Evolutionary conservation across 805 yeast genomes (phyloP).

Genomic region (Candida insectalens): DNA sequence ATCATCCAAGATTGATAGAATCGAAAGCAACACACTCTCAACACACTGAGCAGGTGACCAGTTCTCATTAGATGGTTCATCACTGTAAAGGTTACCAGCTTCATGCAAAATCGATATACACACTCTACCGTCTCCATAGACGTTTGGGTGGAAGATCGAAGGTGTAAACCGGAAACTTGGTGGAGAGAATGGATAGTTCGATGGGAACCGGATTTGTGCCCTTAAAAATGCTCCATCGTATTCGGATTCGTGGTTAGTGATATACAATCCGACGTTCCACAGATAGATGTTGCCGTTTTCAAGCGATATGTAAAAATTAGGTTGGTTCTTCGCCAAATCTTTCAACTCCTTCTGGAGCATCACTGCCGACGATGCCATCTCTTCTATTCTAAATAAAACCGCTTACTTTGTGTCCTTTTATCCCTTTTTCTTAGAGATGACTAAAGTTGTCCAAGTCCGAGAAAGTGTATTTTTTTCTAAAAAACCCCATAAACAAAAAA

Average conservation of each 20-base stretch:
- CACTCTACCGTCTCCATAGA: slow-evolving; percentile 77
- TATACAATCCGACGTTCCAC: slow-evolving; percentile 90
- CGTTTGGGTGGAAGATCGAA: slow-evolving; percentile 90
- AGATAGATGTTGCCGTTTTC: slow-evolving; percentile 47
- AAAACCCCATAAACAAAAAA: too few species aligned
- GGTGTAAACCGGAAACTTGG: slow-evolving; percentile 91
- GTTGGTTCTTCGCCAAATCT: slow-evolving; percentile 22
- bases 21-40: slow-evolving; percentile 81
- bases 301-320: slow-evolving; percentile 27
- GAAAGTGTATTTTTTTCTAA: too few species aligned
- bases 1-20: slow-evolving; percentile 83
- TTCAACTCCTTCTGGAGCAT: slow-evolving; percentile 27
- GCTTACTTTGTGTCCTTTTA: too few species aligned
- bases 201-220: slow-evolving; percentile 90
- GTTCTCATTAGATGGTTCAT: slow-evolving; percentile 88
- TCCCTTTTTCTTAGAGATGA: too few species aligned
- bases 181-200: slow-evolving; percentile 85
- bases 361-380: slow-evolving; percentile 18
- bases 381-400: too few species aligned
- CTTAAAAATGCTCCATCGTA: slow-evolving; percentile 92
- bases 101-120: slow-evolving; percentile 91
- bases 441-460: too few species aligned
- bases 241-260: slow-evolving; percentile 76
- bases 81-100: slow-evolving; percentile 83
- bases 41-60: slow-evolving; percentile 94